Evolutionary conservation across 1,139 yeast species (phyloP), one percentile per base, ranked within the genome.

Genomic region (Candida sanyaensis): DNA sequence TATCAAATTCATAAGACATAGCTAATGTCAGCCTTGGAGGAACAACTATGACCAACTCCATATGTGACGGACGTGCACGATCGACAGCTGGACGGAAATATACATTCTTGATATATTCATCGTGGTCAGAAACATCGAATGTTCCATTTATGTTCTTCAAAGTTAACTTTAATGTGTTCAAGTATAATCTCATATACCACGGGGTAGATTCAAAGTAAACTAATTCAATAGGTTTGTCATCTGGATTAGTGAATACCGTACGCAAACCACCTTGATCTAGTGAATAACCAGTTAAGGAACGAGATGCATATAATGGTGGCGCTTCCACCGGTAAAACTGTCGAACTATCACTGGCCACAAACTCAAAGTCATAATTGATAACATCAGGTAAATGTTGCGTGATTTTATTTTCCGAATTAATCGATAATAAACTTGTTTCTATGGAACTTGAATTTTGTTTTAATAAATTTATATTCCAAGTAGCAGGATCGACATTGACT

Each of bases 241-340:
- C 68, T 0, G 92, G 89, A 61, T 93, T 95, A 21, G 75, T 71
- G 58, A 92, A 80, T 7, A 84, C 87, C 0, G 88, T 81, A 63
- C 97, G 83, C 55, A 93, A 75, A 0, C 97, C 97, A 49, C 98
- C 98, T 51, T 81, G 78, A 59, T 90, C 97, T 62, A 87, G 95
- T 2, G 97, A 92, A 61, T 86, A 88, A 0, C 98, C 98, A 0
- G 97, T 89, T 50, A 92, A 77, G 0, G 97, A 88, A 50, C 99
- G 80, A 21, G 96, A 86, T 0, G 87, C 95, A 50, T 65, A 69
- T 1, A 93, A 71, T 0, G 96, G 96, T 0, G 93, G 90, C 1
- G 62, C 58, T 2, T 61, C 67, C 1, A 71, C 56, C 0, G 73
- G 67, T 1, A 66, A 58, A 1, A 54, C 55, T 2, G 13, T 29